Conservation (phyloP, 1,284 basidiomycete genomes). For the Afroboletus lepidellus region DNA sequence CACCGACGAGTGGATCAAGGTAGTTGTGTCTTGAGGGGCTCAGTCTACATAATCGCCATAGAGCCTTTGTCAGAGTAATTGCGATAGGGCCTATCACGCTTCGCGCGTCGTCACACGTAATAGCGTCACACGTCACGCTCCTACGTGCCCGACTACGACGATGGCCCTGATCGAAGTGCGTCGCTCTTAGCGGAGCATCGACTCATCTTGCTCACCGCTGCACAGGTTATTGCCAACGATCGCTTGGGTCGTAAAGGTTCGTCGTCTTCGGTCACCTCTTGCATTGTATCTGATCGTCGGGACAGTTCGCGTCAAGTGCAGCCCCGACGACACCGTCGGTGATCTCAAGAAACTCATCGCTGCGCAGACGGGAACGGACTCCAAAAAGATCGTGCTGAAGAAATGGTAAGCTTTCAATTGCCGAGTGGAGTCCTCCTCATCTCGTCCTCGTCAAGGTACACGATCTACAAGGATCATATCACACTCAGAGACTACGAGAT, state of each 20-base stretch:
- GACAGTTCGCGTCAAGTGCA: conserved; percentile 88
- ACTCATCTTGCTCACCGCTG: background rate
- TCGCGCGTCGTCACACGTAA: background rate
- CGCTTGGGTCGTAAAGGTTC: conserved; percentile 93
- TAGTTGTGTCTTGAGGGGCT: no score
- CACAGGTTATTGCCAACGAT: conserved; percentile 93
- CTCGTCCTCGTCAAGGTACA: conserved; percentile 62
- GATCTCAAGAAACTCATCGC: conserved; percentile 97
- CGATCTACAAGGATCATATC: conserved; percentile 92
- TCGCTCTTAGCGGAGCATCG: background rate
- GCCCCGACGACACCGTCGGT: conserved; percentile 93
- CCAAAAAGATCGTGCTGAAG: conserved; percentile 88
- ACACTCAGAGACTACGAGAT: conserved; percentile 94
- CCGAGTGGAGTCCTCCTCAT: background rate
- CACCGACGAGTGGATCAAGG: no score
- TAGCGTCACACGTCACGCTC: conserved; percentile 21
- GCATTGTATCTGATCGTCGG: conserved; percentile 3
- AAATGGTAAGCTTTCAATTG: conserved; percentile 71
- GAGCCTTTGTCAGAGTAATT: no score
- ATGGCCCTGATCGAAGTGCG: conserved; percentile 64
- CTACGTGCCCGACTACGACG: conserved; percentile 24
- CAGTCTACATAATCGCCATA: no score
- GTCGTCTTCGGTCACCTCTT: background rate
- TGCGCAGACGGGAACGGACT: conserved; percentile 91
- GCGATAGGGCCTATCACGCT: no score